Conservation (phyloP, 2,329 filamentous ascomycete genomes). For the Pseudodiploospora longispora region DNA sequence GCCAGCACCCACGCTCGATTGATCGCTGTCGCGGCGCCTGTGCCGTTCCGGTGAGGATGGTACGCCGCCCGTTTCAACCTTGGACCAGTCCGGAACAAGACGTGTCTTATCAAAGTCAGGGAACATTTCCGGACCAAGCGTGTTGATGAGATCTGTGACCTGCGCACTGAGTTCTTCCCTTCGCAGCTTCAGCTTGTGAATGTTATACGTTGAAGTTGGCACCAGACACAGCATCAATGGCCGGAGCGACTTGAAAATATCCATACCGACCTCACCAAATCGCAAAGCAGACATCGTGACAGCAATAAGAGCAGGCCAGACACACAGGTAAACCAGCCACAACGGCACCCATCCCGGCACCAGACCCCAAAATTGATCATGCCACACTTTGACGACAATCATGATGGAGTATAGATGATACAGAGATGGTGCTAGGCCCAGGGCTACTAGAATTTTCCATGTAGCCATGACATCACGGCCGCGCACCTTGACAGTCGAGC, state of each 20-base stretch:
- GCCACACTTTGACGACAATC: conserved; percentile 68
- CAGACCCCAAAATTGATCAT: conserved; percentile 74
- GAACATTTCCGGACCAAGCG: conserved; percentile 90
- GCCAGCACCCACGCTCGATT: conserved; percentile 32
- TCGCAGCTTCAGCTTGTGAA: conserved; percentile 66
- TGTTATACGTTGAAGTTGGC: conserved; percentile 74
- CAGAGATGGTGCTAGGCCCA: conserved; percentile 72
- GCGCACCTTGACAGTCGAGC: conserved; percentile 80
- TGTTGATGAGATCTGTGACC: conserved; percentile 90
- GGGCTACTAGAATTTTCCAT: conserved; percentile 85
- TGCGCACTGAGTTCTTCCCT: conserved; percentile 69
- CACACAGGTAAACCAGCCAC: conserved; percentile 65
- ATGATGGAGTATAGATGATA: conserved; percentile 75
- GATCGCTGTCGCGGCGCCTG: conserved; percentile 40
- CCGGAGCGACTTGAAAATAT: conserved; percentile 89
- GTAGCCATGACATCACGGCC: conserved; percentile 86
- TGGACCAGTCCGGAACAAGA: conserved; percentile 52
- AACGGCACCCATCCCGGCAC: conserved; percentile 74
- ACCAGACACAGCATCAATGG: conserved; percentile 80
- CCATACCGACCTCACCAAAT: conserved; percentile 97
- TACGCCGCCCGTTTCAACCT: conserved; percentile 23
- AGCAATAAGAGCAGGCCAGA: conserved; percentile 73
- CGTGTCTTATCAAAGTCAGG: conserved; percentile 83
- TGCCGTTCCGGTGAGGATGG: conserved; percentile 13
- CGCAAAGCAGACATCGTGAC: conserved; percentile 90